Conservation (phyloP, 2,329 filamentous ascomycete species). For the Colletotrichum sp. region DNA sequence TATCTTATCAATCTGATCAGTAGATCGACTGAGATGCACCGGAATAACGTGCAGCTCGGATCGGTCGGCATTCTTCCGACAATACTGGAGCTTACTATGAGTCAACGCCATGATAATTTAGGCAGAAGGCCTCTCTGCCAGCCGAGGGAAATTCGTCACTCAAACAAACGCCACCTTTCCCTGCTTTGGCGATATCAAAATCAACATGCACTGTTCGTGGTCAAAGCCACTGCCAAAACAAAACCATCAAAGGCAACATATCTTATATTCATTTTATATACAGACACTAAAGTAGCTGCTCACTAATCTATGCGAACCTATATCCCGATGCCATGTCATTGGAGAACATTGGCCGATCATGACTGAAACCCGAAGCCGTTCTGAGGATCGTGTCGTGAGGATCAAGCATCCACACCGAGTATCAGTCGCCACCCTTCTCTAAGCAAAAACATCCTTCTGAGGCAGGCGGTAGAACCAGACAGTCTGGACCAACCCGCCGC, state of each 20-base stretch:
- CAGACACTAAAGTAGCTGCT: too few relatives aligned
- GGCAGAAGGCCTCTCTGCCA: neutral
- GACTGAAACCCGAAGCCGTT: neutral
- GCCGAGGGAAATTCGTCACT: neutral
- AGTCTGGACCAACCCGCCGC: neutral
- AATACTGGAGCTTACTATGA: neutral
- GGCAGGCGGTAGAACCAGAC: conserved; percentile 3
- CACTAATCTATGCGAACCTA: too few relatives aligned
- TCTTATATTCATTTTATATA: too few relatives aligned
- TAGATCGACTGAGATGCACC: neutral
- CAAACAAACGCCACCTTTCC: neutral
- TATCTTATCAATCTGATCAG: neutral
- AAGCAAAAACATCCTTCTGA: neutral
- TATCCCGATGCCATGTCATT: too few relatives aligned
- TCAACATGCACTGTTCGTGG: too few relatives aligned
- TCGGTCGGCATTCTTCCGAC: too few relatives aligned
- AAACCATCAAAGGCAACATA: too few relatives aligned
- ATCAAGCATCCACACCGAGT: too few relatives aligned
- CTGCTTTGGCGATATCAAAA: neutral
- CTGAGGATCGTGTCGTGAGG: rapidly evolving
- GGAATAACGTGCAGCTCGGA: rapidly evolving
- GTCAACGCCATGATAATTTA: neutral
- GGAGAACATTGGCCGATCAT: neutral
- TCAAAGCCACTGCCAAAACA: too few relatives aligned
- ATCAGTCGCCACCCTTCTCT: neutral